phyloP scores from a whole-genome alignment of 1,139 yeast species.

The Saccharomyces hybrid region DNA sequence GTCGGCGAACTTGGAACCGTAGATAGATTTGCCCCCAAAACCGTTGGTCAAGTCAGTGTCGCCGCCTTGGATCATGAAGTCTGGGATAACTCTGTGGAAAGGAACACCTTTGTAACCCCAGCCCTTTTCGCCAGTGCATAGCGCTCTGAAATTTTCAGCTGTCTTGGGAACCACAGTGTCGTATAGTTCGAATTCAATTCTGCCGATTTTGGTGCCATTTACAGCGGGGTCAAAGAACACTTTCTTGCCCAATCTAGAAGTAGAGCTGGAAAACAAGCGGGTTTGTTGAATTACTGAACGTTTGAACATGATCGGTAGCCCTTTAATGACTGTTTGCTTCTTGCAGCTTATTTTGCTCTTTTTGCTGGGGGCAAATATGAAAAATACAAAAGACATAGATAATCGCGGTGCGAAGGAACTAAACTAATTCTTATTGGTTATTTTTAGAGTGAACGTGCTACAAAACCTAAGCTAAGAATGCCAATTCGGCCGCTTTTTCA shows the following conservation, averaged over 20 bases:
- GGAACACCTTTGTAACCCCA: slow-evolving; percentile 74
- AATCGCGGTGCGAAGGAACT: not conserved
- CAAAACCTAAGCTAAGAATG: slow-evolving; percentile 21
- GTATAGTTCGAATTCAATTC: slow-evolving; percentile 72
- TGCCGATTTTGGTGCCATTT: slow-evolving; percentile 67
- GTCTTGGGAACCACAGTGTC: slow-evolving; percentile 91
- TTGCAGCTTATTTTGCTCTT: not conserved
- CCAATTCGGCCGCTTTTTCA: slow-evolving; percentile 30
- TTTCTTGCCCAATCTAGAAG: slow-evolving; percentile 39
- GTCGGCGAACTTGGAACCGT: slow-evolving; percentile 80
- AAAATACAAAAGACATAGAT: not conserved
- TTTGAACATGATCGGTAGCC: slow-evolving; percentile 9
- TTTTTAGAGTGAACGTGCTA: not conserved
- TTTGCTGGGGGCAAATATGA: not conserved
- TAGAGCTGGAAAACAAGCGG: slow-evolving; percentile 25
- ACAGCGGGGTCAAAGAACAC: slow-evolving; percentile 83
- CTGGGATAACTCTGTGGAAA: slow-evolving; percentile 92
- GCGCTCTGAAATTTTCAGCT: slow-evolving; percentile 66
- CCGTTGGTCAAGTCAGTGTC: slow-evolving; percentile 91
- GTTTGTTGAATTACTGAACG: slow-evolving; percentile 6
- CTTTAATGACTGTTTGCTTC: not conserved
- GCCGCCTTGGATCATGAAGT: slow-evolving; percentile 97
- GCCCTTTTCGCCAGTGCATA: slow-evolving; percentile 53
- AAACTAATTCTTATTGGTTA: slow-evolving; percentile 1
- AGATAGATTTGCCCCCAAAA: slow-evolving; percentile 93